A percentile compares a stretch with the other conserved stretches of the same genome.
Evolutionary conservation across 1,284 basidiomycete species (phyloP).

Genomic region (Sporisorium exsertum): DNA sequence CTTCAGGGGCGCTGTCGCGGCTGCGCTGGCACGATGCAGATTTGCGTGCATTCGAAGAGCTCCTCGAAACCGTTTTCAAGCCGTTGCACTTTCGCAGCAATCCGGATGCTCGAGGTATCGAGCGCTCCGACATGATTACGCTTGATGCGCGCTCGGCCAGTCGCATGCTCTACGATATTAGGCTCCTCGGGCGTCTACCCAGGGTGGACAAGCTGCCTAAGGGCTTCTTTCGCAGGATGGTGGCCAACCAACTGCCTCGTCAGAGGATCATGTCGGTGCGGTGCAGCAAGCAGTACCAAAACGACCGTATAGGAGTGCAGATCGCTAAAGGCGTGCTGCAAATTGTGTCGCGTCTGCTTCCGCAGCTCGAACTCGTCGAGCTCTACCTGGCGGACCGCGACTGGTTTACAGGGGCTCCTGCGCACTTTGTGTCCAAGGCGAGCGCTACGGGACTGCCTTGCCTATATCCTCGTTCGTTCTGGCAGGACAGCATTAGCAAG

Average conservation of each 20-base stretch:
- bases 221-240: constrained; percentile 38
- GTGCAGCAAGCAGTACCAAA: constrained; percentile 47
- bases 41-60: constrained; percentile 39
- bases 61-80: constrained; percentile 41
- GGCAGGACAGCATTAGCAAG: constrained; percentile 24
- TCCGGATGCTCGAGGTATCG: constrained; percentile 28
- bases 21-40: constrained; percentile 43
- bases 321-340: constrained; percentile 22
- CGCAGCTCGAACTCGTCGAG: constrained; percentile 31
- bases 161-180: constrained; percentile 33
- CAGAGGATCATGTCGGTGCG: constrained; percentile 24
- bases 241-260: constrained; percentile 17
- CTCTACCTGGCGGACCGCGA: constrained; percentile 37
- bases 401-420: constrained; percentile 27
- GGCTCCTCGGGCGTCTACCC: constrained; percentile 29
- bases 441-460: constrained; percentile 43
- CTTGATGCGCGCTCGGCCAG: constrained; percentile 25
- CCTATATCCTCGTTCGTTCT: constrained; percentile 40
- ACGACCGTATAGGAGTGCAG: constrained; percentile 27
- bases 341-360: constrained; percentile 18
- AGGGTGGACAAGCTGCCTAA: constrained; percentile 28
- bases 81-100: constrained; percentile 40
- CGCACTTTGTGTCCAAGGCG: constrained; percentile 33
- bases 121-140: constrained; percentile 32
- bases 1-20: constrained; percentile 22